Conservation (phyloP, 2,329 filamentous ascomycete species). For the Xylaria polymorpha region DNA sequence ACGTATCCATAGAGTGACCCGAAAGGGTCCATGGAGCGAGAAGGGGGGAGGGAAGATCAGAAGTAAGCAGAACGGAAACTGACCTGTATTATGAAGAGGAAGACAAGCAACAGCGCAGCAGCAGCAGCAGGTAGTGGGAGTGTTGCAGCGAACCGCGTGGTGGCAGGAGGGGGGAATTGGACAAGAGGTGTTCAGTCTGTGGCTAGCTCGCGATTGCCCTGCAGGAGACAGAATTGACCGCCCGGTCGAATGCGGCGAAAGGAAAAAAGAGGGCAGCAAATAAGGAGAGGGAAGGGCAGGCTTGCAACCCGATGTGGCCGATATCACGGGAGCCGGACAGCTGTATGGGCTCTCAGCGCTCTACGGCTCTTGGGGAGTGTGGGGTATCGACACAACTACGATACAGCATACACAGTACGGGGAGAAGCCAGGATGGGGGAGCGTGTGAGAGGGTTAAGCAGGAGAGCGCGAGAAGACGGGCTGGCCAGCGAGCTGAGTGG, state of each 20-base stretch:
- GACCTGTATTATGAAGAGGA: conserved; percentile 53
- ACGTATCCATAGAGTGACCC: conserved; percentile 51
- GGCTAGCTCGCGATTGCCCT: conserved; percentile 47
- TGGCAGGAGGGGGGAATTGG: conserved; percentile 48
- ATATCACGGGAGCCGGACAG: conserved; percentile 45
- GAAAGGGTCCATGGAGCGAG: conserved; percentile 52
- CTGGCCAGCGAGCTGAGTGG: conserved; percentile 8
- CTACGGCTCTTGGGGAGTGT: conserved; percentile 41
- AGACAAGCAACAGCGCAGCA: conserved; percentile 46
- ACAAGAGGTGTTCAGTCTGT: conserved; percentile 47
- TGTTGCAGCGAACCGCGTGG: conserved; percentile 52
- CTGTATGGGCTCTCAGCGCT: conserved; percentile 41
- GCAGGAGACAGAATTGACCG: conserved; percentile 49
- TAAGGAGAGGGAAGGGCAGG: conserved; percentile 45
- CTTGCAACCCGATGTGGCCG: conserved; percentile 49
- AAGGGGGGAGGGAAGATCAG: conserved; percentile 40
- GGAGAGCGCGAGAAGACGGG: conserved; percentile 20
- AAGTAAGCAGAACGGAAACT: conserved; percentile 47
- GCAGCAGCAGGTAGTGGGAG: conserved; percentile 42
- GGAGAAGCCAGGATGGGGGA: conserved; percentile 31
- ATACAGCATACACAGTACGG: conserved; percentile 32
- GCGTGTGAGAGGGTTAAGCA: conserved; percentile 6
- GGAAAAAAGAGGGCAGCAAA: conserved; percentile 49
- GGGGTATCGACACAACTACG: conserved; percentile 38
- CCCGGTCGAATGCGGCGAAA: conserved; percentile 49